These are phyloP conservation scores for Ophryocystis elektroscirrha DNA, from an alignment of 169 alveolate genomes.

Conservation along the genomic window DNA sequence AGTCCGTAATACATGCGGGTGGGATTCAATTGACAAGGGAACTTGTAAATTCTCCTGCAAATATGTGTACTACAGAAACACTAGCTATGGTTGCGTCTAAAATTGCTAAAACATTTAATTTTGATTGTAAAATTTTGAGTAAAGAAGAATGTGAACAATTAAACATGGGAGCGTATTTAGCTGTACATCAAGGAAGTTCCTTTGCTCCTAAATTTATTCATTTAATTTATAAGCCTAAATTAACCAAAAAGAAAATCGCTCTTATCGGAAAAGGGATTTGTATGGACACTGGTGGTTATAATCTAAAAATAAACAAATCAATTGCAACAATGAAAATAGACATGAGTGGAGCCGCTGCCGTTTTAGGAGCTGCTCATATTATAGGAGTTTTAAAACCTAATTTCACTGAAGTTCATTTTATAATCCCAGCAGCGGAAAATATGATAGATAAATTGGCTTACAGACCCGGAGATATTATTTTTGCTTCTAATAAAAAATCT, in stretches of 20 bases:
- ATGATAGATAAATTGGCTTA: slow-evolving; percentile 55
- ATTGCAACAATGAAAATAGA: slow-evolving; percentile 44
- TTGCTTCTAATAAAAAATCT: slow-evolving; percentile 71
- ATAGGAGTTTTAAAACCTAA: slow-evolving; percentile 45
- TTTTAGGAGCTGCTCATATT: slow-evolving; percentile 54
- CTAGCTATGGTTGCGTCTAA: slow-evolving; percentile 13
- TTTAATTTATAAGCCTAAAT: slow-evolving; percentile 34
- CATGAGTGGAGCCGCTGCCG: slow-evolving; percentile 66
- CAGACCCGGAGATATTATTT: slow-evolving; percentile 71
- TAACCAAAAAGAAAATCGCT: slow-evolving; percentile 40
- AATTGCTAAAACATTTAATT: slow-evolving; percentile 32
- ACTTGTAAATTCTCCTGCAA: slow-evolving; percentile 22
- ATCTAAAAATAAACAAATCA: slow-evolving; percentile 34
- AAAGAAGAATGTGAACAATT: slow-evolving; percentile 43
- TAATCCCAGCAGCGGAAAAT: slow-evolving; percentile 68
- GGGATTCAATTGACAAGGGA: slow-evolving; percentile 14
- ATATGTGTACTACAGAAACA: slow-evolving; percentile 11
- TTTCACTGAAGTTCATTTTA: slow-evolving; percentile 49
- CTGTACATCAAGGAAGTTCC: slow-evolving; percentile 58
- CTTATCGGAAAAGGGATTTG: slow-evolving; percentile 76
- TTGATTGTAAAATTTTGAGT: slow-evolving; percentile 34
- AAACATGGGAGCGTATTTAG: slow-evolving; percentile 55
- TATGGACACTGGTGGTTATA: slow-evolving; percentile 75
- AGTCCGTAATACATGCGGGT: too few species aligned
- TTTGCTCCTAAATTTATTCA: slow-evolving; percentile 57